A percentile compares a stretch with the other conserved stretches of the same genome.
These are phyloP conservation scores for Podaxis pistillaris DNA, from an alignment of 768 basidiomycete species.

Conservation along the genomic window DNA sequence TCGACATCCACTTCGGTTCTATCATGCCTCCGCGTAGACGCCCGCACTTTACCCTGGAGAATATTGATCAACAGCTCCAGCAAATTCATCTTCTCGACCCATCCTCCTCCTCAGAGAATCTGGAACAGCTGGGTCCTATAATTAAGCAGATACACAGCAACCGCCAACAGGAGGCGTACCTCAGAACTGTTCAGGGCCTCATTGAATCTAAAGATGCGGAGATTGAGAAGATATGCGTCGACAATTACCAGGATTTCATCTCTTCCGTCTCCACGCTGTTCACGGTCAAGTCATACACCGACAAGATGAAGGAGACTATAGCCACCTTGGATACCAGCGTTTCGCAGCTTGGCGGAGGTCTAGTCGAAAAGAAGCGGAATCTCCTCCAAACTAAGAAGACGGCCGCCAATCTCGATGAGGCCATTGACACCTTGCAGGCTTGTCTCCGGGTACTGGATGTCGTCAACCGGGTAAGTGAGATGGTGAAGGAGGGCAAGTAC, in stretches of 20 bases:
- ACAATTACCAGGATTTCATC: constrained; percentile 98
- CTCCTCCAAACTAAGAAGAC: constrained; percentile 90
- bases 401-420: constrained; percentile 92
- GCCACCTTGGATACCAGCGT: constrained; percentile 86
- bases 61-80: constrained; percentile 86
- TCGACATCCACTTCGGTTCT: constrained; percentile 23
- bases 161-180: constrained; percentile 85
- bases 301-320: constrained; percentile 89
- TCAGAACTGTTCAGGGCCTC: constrained; percentile 82
- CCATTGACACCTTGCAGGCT: constrained; percentile 92
- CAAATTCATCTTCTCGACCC: constrained; percentile 89
- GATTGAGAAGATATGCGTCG: constrained; percentile 93
- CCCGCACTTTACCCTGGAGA: constrained; percentile 76
- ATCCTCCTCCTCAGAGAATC: constrained; percentile 87
- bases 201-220: constrained; percentile 94
- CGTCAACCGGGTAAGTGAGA: constrained; percentile 86
- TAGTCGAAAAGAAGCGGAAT: constrained; percentile 92
- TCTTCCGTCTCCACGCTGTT: constrained; percentile 95
- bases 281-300: constrained; percentile 94
- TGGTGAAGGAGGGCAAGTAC: constrained; percentile 92
- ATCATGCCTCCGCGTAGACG: constrained; percentile 77
- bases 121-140: constrained; percentile 92
- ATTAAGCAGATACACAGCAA: constrained; percentile 91
- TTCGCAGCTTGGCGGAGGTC: constrained; percentile 78
- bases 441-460: constrained; percentile 92